phyloP scores from a whole-genome alignment of 768 basidiomycete species.

The Xerocomus brunneocitrinus region DNA sequence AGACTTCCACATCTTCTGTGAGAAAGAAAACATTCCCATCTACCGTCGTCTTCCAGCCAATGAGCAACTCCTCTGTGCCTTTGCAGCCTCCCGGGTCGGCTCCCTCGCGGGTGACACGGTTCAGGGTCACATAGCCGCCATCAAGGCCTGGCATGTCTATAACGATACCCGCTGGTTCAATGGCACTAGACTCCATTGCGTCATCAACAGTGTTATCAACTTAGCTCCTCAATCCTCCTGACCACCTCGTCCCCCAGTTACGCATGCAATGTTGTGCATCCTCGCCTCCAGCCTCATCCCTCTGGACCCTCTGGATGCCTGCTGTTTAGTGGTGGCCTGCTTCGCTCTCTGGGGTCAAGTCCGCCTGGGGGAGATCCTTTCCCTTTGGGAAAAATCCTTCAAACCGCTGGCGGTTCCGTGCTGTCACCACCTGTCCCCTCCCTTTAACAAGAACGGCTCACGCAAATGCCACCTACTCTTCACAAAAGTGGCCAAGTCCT shows the following conservation, averaged over 20 bases:
- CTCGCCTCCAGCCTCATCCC: background rate
- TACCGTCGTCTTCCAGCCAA: constrained; percentile 18
- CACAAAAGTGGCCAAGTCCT: constrained; percentile 8
- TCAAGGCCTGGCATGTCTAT: constrained; percentile 34
- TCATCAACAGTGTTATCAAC: constrained; percentile 23
- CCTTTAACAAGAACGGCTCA: background rate
- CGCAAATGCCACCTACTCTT: constrained; percentile 1
- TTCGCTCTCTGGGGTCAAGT: constrained; percentile 3
- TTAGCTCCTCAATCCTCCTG: constrained; percentile 15
- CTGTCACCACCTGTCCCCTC: fast-evolving
- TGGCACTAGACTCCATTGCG: constrained; percentile 14
- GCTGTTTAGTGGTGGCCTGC: background rate
- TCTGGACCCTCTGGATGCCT: background rate
- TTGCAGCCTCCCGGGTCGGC: constrained; percentile 12
- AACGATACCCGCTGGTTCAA: constrained; percentile 25
- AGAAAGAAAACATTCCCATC: constrained; percentile 11
- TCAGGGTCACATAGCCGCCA: background rate
- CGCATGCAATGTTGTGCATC: constrained; percentile 13
- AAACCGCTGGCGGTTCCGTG: fast-evolving
- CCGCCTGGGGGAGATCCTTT: background rate
- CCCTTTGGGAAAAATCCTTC: background rate
- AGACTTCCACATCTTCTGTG: constrained; percentile 19
- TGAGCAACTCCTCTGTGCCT: constrained; percentile 28
- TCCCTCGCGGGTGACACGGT: background rate
- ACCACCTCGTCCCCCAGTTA: constrained; percentile 20